Conservation (phyloP, 257 asterid species). For the Solanum rostratum region DNA sequence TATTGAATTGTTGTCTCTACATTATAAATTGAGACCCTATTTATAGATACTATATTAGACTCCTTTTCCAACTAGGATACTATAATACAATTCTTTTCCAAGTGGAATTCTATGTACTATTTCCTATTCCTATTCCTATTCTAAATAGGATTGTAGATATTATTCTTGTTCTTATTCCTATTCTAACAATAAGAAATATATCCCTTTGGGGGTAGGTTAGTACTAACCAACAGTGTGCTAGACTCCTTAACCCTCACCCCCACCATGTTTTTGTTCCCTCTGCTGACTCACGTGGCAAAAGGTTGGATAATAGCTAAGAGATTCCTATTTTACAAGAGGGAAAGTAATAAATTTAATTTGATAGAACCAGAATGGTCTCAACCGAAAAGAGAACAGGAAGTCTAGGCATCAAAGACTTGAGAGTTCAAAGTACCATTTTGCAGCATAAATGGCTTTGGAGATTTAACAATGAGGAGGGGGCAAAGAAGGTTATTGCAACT, state of each 20-base stretch:
- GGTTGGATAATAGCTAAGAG: background rate
- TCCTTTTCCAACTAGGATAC: too few relatives aligned
- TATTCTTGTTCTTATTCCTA: too few relatives aligned
- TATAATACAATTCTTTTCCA: too few relatives aligned
- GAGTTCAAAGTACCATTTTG: background rate
- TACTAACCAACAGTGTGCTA: background rate
- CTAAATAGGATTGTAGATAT: too few relatives aligned
- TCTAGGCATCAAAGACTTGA: background rate
- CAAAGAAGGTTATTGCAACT: background rate
- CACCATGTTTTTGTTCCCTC: background rate
- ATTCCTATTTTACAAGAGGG: background rate
- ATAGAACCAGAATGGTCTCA: background rate
- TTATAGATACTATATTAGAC: too few relatives aligned
- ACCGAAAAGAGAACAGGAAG: background rate
- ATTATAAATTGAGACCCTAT: too few relatives aligned
- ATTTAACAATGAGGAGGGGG: background rate
- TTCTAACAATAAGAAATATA: background rate
- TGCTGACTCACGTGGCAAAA: background rate
- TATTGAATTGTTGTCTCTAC: too few relatives aligned
- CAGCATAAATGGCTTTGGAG: background rate
- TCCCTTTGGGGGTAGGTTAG: background rate
- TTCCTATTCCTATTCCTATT: too few relatives aligned
- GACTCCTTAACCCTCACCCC: background rate
- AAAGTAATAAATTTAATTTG: background rate
- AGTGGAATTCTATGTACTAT: too few relatives aligned